These are phyloP conservation scores for Monilinia fructicola DNA, from an alignment of 2,329 filamentous ascomycete genomes.

Conservation along the genomic window DNA sequence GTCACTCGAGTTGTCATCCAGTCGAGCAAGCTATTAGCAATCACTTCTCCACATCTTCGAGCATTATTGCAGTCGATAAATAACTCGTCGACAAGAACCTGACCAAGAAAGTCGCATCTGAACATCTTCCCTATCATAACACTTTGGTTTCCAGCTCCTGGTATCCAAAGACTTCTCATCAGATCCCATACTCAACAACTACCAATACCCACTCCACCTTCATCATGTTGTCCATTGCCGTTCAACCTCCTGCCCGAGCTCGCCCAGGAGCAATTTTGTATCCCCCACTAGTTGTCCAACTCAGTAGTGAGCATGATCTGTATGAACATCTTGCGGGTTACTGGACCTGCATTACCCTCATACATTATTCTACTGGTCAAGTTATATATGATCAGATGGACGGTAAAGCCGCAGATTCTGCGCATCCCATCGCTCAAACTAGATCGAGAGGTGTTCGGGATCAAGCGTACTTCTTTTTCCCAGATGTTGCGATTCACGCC, in stretches of 20 bases:
- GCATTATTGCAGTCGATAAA: not conserved
- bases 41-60: not conserved
- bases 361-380: constrained; percentile 35
- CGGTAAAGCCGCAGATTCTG: constrained; percentile 37
- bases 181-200: not conserved
- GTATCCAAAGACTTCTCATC: not conserved
- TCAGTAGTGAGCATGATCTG: constrained; percentile 34
- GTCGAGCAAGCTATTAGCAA: not conserved
- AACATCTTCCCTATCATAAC: not conserved
- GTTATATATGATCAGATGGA: constrained; percentile 34
- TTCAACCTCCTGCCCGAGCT: constrained; percentile 36
- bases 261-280: constrained; percentile 34
- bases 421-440: constrained; percentile 35
- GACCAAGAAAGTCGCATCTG: not conserved
- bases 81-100: not conserved
- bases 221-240: constrained; percentile 29
- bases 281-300: constrained; percentile 35
- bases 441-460: constrained; percentile 27
- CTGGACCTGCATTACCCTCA: constrained; percentile 37
- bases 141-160: constrained; percentile 7
- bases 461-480: constrained; percentile 39
- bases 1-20: not conserved
- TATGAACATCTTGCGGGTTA: constrained; percentile 36
- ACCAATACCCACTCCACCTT: not conserved
- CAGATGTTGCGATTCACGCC: constrained; percentile 35